Base-by-base conservation (phyloP, 1,139 yeast genomes). In the Zygosaccharomyces sapae region DNA sequence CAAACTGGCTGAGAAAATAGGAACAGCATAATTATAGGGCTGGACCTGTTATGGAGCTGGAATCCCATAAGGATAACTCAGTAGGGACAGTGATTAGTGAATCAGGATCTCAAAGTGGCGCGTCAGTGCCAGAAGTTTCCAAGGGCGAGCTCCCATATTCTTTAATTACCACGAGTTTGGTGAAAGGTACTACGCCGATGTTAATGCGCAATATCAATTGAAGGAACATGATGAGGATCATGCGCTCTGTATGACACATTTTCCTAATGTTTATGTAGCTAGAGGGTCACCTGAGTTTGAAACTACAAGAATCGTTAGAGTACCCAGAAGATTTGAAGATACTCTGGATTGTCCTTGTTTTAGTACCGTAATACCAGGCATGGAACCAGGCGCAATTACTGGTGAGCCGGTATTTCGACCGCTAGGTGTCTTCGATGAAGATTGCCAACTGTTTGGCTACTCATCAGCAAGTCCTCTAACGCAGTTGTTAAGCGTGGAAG, bases 101-200 rank as follows among this genome's bases (percentile, higher is more conserved):
- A 12, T 38, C 41, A 8, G 27, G 36, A 22, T 51, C 51, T 13
- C 50, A 51, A 35, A 25, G 41, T 22, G 46, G 29, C 5, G 25
- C 45, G n/a, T 44, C 36, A 27, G 25, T 38, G n/a, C 47, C 43
- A 20, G 48, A 46, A 33, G 52, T 46, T 13, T 37, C n/a, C 39
- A 36, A 3, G 45, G 49, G 24, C 43, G 25, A 10, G 35, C 40
- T 20, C 64, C 70, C 2, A 51, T 70, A n/a, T 81, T 79, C 62
- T 83, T 81, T 73, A 83, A 83, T 59, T 81, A 81, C 57, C 87
- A 83, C 57, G 89, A 83, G 61, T 80, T 69, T 58, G 57, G 76
- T 9, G 68, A 70, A 20, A 63, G 67, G 2, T 65, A 67, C 39
- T 73, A 69, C 61, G 56, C 62, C 24, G 65, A 62, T 3, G 42